These are phyloP conservation scores for Annulohypoxylon bovei DNA, from an alignment of 495 filamentous ascomycete genomes.

Conservation along the genomic window DNA sequence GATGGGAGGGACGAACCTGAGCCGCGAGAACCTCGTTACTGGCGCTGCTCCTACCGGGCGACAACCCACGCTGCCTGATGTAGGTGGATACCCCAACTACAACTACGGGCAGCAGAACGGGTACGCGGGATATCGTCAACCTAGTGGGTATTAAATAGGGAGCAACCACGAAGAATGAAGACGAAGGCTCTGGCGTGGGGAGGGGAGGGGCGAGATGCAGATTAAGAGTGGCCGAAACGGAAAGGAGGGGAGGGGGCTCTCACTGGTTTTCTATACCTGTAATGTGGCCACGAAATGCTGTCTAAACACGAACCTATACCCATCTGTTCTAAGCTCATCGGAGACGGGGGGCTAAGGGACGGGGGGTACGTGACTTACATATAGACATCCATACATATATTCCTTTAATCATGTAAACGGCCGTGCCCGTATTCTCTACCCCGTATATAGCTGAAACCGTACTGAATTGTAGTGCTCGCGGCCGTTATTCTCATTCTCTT, in stretches of 20 bases:
- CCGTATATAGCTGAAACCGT: slow-evolving; percentile 36
- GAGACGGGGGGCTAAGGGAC: background rate
- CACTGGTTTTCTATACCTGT: slow-evolving; percentile 24
- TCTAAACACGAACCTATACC: slow-evolving; percentile 33
- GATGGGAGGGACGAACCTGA: slow-evolving; percentile 21
- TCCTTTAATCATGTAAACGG: slow-evolving; percentile 26
- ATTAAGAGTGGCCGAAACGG: slow-evolving; percentile 17
- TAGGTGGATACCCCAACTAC: slow-evolving; percentile 35
- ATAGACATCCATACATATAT: slow-evolving; percentile 34
- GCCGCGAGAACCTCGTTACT: slow-evolving; percentile 46
- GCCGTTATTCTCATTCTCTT: slow-evolving; percentile 9
- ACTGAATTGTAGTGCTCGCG: slow-evolving; percentile 37
- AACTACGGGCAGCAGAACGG: slow-evolving; percentile 21
- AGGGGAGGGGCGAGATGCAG: slow-evolving; percentile 8
- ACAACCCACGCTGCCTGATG: slow-evolving; percentile 47
- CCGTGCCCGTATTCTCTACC: slow-evolving; percentile 25
- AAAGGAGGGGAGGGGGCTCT: background rate
- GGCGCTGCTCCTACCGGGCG: slow-evolving; percentile 38
- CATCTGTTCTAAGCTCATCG: background rate
- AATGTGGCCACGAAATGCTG: slow-evolving; percentile 41
- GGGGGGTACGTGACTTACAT: slow-evolving; percentile 22
- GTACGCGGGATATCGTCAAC: slow-evolving; percentile 31
- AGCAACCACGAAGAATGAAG: slow-evolving; percentile 21
- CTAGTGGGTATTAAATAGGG: slow-evolving; percentile 16
- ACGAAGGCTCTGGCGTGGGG: background rate